A percentile compares a stretch with the other conserved stretches of the same genome.
phyloP scores from a whole-genome alignment of 305 asterid species.

The Fraxinus angustifolia region DNA sequence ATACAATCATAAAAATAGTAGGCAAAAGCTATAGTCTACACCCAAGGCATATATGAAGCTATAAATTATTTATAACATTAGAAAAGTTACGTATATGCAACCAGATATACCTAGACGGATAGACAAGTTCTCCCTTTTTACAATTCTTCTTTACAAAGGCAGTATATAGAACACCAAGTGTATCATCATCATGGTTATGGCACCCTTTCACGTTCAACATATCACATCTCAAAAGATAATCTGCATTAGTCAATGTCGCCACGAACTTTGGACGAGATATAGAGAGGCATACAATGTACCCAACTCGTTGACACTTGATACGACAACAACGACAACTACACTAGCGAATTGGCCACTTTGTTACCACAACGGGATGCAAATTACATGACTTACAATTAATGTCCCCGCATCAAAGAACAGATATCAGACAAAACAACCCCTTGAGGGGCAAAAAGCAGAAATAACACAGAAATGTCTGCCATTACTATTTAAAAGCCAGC shows the following conservation, averaged over 20 bases:
- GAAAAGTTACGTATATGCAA: neutral
- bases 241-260: neutral
- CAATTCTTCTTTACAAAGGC: neutral
- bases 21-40: conserved; percentile 1
- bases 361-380: neutral
- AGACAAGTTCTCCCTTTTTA: conserved; percentile 1
- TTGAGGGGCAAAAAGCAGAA: neutral
- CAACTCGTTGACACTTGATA: neutral
- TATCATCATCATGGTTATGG: neutral
- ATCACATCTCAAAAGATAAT: neutral
- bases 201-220: neutral
- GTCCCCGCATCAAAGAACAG: neutral
- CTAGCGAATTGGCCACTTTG: neutral
- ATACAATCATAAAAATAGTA: neutral
- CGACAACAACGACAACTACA: neutral
- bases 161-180: conserved; percentile 1
- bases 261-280: neutral
- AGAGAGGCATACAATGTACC: neutral
- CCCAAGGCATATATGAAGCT: neutral
- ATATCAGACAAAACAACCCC: neutral
- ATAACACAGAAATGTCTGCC: neutral
- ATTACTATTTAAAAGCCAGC: neutral
- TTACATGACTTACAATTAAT: neutral
- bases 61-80: neutral
- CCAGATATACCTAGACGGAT: neutral